These are phyloP conservation scores for Liriodendron chinense DNA, from an alignment of 164 flowering plant species.

Conservation along the genomic window DNA sequence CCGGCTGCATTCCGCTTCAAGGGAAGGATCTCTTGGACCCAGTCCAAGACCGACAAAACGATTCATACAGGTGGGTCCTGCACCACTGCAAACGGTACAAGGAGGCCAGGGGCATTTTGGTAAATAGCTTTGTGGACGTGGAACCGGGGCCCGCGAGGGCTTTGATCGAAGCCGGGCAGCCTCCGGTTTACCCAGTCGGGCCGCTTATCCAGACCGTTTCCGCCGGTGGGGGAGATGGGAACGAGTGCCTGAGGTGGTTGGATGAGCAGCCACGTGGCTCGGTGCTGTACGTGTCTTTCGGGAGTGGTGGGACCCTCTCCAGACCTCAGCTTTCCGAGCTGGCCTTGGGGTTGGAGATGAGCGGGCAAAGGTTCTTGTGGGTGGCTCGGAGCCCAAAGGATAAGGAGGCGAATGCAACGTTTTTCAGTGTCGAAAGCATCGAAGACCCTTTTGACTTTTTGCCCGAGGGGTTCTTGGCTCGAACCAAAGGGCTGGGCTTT, in stretches of 20 bases:
- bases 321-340: constrained; percentile 26
- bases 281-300: constrained; percentile 38
- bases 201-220: constrained; percentile 21
- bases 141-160: constrained; percentile 22
- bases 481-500: constrained; percentile 22
- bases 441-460: constrained; percentile 22
- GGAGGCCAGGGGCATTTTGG: constrained; percentile 27
- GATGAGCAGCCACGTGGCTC: constrained; percentile 35
- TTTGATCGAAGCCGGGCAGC: constrained; percentile 11
- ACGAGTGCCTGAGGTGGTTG: constrained; percentile 32
- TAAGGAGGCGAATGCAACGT: constrained; percentile 16
- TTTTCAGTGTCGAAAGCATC: constrained; percentile 16
- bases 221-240: not conserved
- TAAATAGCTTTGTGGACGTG: constrained; percentile 24
- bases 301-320: constrained; percentile 44
- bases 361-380: constrained; percentile 40
- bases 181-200: constrained; percentile 33
- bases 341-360: constrained; percentile 37
- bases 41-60: constrained; percentile 24
- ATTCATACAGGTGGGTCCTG: constrained; percentile 22
- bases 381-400: constrained; percentile 31
- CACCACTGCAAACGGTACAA: constrained; percentile 10
- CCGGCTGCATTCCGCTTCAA: constrained; percentile 32
- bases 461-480: constrained; percentile 26
- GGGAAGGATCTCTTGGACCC: constrained; percentile 28